Conservation (phyloP, 23 red algal genomes). For the Pyropia haitanensis region DNA sequence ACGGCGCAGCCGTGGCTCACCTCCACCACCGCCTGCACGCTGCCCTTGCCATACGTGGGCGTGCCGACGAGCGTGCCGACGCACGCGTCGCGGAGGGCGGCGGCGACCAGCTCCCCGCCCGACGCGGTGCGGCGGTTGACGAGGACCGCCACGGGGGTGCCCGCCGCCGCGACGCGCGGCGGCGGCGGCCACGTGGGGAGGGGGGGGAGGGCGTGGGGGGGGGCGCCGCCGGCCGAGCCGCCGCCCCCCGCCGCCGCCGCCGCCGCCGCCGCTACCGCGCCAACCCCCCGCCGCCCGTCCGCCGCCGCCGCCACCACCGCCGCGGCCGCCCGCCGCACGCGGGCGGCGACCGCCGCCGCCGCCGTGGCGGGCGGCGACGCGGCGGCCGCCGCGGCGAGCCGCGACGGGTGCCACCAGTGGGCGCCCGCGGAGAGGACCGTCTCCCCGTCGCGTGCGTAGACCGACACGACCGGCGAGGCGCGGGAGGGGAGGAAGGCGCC, state of each 20-base stretch:
- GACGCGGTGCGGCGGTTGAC: constrained; percentile 65
- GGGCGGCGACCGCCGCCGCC: too few relatives aligned
- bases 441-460: too few relatives aligned
- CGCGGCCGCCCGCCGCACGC: background rate
- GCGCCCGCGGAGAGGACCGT: too few relatives aligned
- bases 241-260: background rate
- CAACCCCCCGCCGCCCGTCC: constrained; percentile 1
- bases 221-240: too few relatives aligned
- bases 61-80: constrained; percentile 41
- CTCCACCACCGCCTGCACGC: constrained; percentile 70
- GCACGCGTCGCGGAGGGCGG: constrained; percentile 82
- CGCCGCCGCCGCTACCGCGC: constrained; percentile 10
- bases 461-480: too few relatives aligned
- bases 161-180: background rate
- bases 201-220: too few relatives aligned
- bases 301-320: constrained; percentile 28
- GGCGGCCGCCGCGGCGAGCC: too few relatives aligned
- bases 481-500: constrained; percentile 17
- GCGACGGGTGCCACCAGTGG: too few relatives aligned
- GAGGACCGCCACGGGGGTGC: constrained; percentile 51
- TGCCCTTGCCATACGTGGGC: constrained; percentile 75
- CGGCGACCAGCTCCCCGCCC: constrained; percentile 69
- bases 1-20: constrained; percentile 46
- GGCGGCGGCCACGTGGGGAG: too few relatives aligned
- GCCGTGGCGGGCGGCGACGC: too few relatives aligned